Evolutionary conservation across 768 basidiomycete genomes (phyloP).

Genomic region (Suillus weaverae): DNA sequence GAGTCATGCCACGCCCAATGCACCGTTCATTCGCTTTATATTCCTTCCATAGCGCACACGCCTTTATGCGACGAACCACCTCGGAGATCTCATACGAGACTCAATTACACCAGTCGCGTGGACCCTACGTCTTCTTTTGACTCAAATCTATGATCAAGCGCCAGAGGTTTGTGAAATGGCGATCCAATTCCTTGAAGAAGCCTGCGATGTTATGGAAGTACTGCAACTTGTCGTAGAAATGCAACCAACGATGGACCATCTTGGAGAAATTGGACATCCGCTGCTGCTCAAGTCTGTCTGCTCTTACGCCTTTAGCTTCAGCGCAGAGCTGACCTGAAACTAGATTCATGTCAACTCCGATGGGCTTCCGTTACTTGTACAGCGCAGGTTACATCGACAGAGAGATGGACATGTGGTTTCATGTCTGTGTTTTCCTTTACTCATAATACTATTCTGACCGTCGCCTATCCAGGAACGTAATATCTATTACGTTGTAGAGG

Average conservation of each 20-base stretch:
- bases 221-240: conserved; percentile 91
- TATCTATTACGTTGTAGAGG: conserved; percentile 87
- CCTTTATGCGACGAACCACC: conserved; percentile 82
- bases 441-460: conserved; percentile 10
- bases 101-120: conserved; percentile 70
- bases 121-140: conserved; percentile 88
- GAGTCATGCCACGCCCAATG: conserved; percentile 13
- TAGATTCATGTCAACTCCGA: conserved; percentile 92
- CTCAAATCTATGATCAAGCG: conserved; percentile 93
- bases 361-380: conserved; percentile 90
- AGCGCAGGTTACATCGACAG: conserved; percentile 91
- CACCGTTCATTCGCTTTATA: background rate
- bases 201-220: conserved; percentile 80
- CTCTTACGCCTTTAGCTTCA: background rate
- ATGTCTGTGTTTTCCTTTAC: conserved; percentile 50
- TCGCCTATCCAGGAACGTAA: conserved; percentile 77
- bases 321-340: conserved; percentile 1
- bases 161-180: conserved; percentile 90
- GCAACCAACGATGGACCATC: conserved; percentile 92
- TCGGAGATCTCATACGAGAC: conserved; percentile 76
- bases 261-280: conserved; percentile 90
- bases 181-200: conserved; percentile 85
- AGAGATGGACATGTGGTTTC: conserved; percentile 96
- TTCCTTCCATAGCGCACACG: conserved; percentile 67
- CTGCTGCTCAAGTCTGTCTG: conserved; percentile 76